phyloP scores from a whole-genome alignment of 2,329 filamentous ascomycete species.

The Kalaharituber pfeilii region DNA sequence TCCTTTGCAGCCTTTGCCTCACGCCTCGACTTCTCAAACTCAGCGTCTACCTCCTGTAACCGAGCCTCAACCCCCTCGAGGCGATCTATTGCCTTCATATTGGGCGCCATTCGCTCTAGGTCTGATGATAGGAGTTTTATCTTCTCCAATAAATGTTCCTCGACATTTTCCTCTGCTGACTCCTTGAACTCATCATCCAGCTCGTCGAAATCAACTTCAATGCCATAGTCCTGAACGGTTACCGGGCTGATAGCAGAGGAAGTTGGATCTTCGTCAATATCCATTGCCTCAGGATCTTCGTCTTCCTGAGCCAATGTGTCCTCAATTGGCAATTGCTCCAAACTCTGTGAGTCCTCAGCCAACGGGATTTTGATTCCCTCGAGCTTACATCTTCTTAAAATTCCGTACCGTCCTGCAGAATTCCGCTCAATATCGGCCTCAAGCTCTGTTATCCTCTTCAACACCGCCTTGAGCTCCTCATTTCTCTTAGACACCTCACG shows the following conservation, averaged over 20 bases:
- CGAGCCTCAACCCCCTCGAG: constrained; percentile 70
- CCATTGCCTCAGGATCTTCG: constrained; percentile 70
- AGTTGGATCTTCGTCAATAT: constrained; percentile 50
- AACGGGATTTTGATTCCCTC: constrained; percentile 84
- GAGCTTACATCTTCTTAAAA: constrained; percentile 77
- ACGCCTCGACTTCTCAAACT: constrained; percentile 70
- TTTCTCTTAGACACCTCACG: constrained; percentile 66
- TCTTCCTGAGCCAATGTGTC: constrained; percentile 49
- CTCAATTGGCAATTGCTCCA: constrained; percentile 76
- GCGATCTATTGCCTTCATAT: constrained; percentile 88
- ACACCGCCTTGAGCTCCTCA: constrained; percentile 59
- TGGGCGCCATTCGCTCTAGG: constrained; percentile 86
- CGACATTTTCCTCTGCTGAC: constrained; percentile 26
- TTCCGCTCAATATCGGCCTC: constrained; percentile 77
- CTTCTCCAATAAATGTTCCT: constrained; percentile 59
- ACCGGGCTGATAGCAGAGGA: constrained; percentile 37
- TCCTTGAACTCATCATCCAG: constrained; percentile 67
- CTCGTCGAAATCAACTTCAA: constrained; percentile 67
- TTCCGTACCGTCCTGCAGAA: constrained; percentile 62
- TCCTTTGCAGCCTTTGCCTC: constrained; percentile 58
- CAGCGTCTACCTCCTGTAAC: constrained; percentile 66
- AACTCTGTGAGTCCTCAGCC: constrained; percentile 45
- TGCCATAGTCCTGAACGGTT: constrained; percentile 73
- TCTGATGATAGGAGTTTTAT: constrained; percentile 58
- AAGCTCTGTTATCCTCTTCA: constrained; percentile 51